phyloP scores from a whole-genome alignment of 768 basidiomycete genomes.

The Lactarius sanguifluus region DNA sequence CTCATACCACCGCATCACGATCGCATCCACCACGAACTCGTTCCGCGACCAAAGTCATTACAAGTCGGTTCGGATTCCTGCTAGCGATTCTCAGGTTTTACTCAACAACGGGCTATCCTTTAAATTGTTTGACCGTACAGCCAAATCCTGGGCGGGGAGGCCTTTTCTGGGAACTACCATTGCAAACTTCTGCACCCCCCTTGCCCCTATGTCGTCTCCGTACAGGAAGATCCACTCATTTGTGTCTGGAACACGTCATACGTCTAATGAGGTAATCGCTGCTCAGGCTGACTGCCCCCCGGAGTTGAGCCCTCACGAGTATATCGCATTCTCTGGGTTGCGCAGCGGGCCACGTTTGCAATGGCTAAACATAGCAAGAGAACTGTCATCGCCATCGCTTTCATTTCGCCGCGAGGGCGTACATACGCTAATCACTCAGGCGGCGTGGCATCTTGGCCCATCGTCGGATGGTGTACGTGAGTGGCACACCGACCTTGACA shows the following conservation, averaged over 20 bases:
- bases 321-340: conserved; percentile 45
- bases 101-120: conserved; percentile 2
- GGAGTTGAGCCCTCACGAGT: conserved; percentile 48
- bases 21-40: conserved; percentile 11
- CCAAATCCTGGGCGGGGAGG: neutral
- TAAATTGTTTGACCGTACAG: neutral
- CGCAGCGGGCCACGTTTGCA: conserved; percentile 47
- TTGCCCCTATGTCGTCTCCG: neutral
- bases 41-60: conserved; percentile 1
- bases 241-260: conserved; percentile 19
- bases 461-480: conserved; percentile 24
- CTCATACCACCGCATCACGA: neutral
- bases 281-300: conserved; percentile 42
- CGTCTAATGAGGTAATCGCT: conserved; percentile 45
- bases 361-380: conserved; percentile 50
- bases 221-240: conserved; percentile 4
- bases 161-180: neutral
- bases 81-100: neutral
- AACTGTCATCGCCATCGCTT: conserved; percentile 41
- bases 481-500: conserved; percentile 44
- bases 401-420: conserved; percentile 43
- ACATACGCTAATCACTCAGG: conserved; percentile 45
- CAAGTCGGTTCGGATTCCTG: conserved; percentile 3
- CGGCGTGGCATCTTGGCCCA: conserved; percentile 45
- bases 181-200: conserved; percentile 2